A percentile compares a stretch with the other conserved stretches of the same genome.
Conservation (phyloP, 2,329 filamentous ascomycete species). For the Apiospora rasikravindrae region DNA sequence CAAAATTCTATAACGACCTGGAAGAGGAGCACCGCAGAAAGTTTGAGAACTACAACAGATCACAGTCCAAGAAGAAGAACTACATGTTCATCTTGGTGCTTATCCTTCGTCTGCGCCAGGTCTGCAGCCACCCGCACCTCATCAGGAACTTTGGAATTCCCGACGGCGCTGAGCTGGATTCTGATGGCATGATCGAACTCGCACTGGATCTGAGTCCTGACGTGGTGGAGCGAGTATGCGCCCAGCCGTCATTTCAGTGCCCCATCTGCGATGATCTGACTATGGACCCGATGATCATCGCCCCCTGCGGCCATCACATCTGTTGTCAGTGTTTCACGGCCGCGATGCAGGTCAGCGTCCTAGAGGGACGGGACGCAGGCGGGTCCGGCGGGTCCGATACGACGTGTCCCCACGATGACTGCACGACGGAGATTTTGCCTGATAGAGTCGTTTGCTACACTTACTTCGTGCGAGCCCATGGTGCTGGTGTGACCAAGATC, state of each 20-base stretch:
- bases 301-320: slow-evolving; percentile 38
- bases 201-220: slow-evolving; percentile 28
- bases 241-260: slow-evolving; percentile 30
- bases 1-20: slow-evolving; percentile 67
- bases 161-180: slow-evolving; percentile 32
- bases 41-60: slow-evolving; percentile 35
- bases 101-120: slow-evolving; percentile 79
- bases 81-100: slow-evolving; percentile 84
- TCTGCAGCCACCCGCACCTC: slow-evolving; percentile 80
- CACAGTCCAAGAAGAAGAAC: slow-evolving; percentile 61
- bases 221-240: slow-evolving; percentile 29
- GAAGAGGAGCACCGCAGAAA: slow-evolving; percentile 32
- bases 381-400: slow-evolving; percentile 2
- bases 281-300: slow-evolving; percentile 34
- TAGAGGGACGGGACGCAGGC: slow-evolving; percentile 18
- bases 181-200: slow-evolving; percentile 35
- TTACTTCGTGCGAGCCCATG: slow-evolving; percentile 32
- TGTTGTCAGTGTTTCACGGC: slow-evolving; percentile 36
- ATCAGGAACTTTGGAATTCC: slow-evolving; percentile 50
- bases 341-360: slow-evolving; percentile 26
- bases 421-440: slow-evolving; percentile 27
- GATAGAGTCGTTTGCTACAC: slow-evolving; percentile 33
- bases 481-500: neutral
- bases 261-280: slow-evolving; percentile 31
- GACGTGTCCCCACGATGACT: slow-evolving; percentile 20